Percentiles rank a stretch among this genome's conserved stretches.
Evolutionary conservation across 2,329 filamentous ascomycete species (phyloP).

Genomic region (Xylariaceae sp.): DNA sequence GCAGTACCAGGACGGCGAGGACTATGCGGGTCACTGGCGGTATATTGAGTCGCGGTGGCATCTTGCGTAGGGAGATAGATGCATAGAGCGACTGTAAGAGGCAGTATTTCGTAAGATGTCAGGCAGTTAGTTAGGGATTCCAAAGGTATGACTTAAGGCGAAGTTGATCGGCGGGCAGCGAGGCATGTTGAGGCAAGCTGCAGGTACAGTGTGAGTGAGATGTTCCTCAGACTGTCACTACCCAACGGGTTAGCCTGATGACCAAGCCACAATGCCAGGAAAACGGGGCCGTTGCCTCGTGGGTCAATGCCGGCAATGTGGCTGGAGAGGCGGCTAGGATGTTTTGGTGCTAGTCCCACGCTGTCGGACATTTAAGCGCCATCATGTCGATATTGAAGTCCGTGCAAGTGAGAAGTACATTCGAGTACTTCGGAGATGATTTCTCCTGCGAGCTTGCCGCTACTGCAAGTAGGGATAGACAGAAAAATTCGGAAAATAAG

Average conservation of each 20-base stretch:
- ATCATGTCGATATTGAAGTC: not conserved
- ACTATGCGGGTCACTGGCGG: constrained; percentile 83
- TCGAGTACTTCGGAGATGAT: not conserved
- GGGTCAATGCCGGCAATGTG: not conserved
- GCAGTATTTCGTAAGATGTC: not conserved
- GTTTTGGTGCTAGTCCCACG: not conserved
- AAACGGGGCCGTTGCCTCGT: not conserved
- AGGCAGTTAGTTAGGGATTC: constrained; percentile 4
- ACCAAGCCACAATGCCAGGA: constrained; percentile 9
- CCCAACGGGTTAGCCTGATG: constrained; percentile 13
- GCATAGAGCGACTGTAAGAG: constrained; percentile 16
- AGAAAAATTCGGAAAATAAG: not conserved
- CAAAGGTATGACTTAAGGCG: not conserved
- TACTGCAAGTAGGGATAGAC: not conserved
- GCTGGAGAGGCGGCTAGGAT: not conserved
- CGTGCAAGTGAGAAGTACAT: not conserved
- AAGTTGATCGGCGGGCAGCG: constrained; percentile 9
- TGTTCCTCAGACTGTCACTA: not conserved
- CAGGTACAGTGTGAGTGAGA: not conserved
- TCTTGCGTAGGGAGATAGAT: constrained; percentile 34
- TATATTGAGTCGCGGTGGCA: constrained; percentile 84
- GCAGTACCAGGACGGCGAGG: constrained; percentile 66
- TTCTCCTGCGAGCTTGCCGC: not conserved
- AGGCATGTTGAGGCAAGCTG: constrained; percentile 1
- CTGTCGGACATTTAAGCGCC: not conserved